Evolutionary conservation across 1,284 basidiomycete genomes (phyloP).

Genomic region (Ustilago esculenta): DNA sequence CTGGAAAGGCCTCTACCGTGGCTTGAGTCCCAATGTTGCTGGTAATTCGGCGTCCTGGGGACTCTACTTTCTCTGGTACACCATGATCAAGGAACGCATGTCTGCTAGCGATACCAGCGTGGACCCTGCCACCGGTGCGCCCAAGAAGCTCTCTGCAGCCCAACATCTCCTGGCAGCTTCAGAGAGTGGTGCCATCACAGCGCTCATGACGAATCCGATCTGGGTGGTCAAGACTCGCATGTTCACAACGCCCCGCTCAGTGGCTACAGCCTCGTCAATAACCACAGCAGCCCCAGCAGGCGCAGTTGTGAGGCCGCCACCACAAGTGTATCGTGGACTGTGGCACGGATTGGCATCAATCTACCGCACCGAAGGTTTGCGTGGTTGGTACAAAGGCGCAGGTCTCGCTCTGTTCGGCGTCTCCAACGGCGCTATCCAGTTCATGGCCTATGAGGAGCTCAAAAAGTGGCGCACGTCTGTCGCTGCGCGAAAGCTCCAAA

Average conservation of each 20-base stretch:
- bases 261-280: conserved; percentile 9
- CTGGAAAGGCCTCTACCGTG: conserved; percentile 87
- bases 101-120: conserved; percentile 18
- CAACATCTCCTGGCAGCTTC: conserved; percentile 90
- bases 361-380: conserved; percentile 73
- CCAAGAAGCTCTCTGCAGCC: conserved; percentile 74
- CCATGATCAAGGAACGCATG: conserved; percentile 81
- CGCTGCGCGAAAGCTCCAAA: conserved; percentile 15
- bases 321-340: conserved; percentile 52
- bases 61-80: conserved; percentile 98
- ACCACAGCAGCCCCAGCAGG: background rate
- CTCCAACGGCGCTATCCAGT: conserved; percentile 93
- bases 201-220: conserved; percentile 94
- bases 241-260: conserved; percentile 79
- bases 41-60: conserved; percentile 99
- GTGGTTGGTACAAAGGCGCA: conserved; percentile 87
- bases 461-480: conserved; percentile 78
- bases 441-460: conserved; percentile 95
- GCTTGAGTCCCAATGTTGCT: conserved; percentile 87
- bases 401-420: conserved; percentile 90
- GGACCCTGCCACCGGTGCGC: conserved; percentile 15
- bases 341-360: conserved; percentile 57
- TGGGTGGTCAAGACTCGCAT: conserved; percentile 99
- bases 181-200: conserved; percentile 90
- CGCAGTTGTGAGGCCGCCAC: conserved; percentile 9